Base-by-base conservation (phyloP, 2,329 filamentous ascomycete species). In the Pleurostoma richardsiae region DNA sequence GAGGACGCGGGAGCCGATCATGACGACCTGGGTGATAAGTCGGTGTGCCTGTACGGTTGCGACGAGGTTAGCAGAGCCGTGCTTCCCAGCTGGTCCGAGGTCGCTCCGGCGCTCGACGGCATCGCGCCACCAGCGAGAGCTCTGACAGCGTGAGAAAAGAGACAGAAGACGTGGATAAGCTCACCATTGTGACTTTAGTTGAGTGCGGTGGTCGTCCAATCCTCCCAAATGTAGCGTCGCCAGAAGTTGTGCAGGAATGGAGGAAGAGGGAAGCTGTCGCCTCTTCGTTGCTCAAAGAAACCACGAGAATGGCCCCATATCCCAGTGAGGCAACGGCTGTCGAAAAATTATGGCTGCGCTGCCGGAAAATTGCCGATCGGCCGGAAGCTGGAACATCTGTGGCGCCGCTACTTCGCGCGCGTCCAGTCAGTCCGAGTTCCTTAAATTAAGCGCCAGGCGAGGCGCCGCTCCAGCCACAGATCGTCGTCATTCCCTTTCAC, bases 1-100 rank as follows among this genome's bases (percentile, higher is more conserved):
- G 66, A 99, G 82, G 58, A 97, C 94, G 59, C 94, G 89, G 52
- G 84, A 81, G 74, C 92, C 92, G 61, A 90, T 90, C 56, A 97
- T 68, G 70, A 96, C 83, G 71, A 96, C 90, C 73, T 95, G 89
- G 52, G 89, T 89, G 74, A 99, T 85, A 70, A 96, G 87, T 62
- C 90, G 88, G 76, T 97, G 90, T 66, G 92, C 92, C 92, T 96
- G 39, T 27, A 36, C n/a, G 33, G n/a, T 36, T n/a, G n/a, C n/a
- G 8, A 36, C 8, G 8, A 36, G 8, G 8, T n/a, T 36, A 36
- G 8, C 33, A 36, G 8, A 36, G 33, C 8, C 8, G n/a, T 36
- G n/a, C n/a, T 36, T n/a, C 33, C 8, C 33, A 8, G 8, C 33
- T 8, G n/a, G 33, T 8, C 8, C n/a, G 33, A 36, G 33, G 33